Evolutionary conservation across 2,329 filamentous ascomycete species (phyloP).

Genomic region (Epichloe aotearoae): DNA sequence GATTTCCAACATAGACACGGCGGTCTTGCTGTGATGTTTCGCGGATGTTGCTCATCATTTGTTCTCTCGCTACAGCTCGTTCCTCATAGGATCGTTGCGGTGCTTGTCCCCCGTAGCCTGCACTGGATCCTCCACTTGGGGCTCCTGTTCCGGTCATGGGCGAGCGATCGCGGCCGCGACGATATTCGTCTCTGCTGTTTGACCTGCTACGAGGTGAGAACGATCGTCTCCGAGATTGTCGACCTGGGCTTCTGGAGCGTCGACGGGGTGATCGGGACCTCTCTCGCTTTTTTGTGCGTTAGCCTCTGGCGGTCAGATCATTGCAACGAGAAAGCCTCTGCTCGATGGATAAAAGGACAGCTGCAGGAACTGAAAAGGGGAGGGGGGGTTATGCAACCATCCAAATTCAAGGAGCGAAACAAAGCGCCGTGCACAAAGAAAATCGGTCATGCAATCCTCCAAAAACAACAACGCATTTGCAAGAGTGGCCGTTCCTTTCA

Average conservation of each 20-base stretch:
- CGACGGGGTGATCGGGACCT: constrained; percentile 67
- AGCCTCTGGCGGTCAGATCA: constrained; percentile 6
- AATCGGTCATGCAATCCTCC: not conserved
- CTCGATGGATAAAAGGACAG: not conserved
- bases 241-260: constrained; percentile 73
- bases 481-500: not conserved
- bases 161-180: constrained; percentile 62
- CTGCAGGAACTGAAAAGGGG: not conserved
- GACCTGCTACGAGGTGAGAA: constrained; percentile 71
- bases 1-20: constrained; percentile 97
- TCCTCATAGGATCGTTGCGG: constrained; percentile 74
- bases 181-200: constrained; percentile 61
- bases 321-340: not conserved
- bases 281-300: constrained; percentile 54
- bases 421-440: not conserved
- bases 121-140: constrained; percentile 55
- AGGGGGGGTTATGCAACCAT: not conserved
- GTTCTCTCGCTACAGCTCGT: constrained; percentile 68
- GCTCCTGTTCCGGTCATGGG: constrained; percentile 70
- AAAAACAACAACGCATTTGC: not conserved
- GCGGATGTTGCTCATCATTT: constrained; percentile 90
- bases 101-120: constrained; percentile 45
- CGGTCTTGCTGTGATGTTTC: constrained; percentile 97
- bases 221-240: constrained; percentile 55
- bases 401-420: not conserved